These are phyloP conservation scores for Vararia minispora DNA, from an alignment of 768 basidiomycete species.

Conservation along the genomic window DNA sequence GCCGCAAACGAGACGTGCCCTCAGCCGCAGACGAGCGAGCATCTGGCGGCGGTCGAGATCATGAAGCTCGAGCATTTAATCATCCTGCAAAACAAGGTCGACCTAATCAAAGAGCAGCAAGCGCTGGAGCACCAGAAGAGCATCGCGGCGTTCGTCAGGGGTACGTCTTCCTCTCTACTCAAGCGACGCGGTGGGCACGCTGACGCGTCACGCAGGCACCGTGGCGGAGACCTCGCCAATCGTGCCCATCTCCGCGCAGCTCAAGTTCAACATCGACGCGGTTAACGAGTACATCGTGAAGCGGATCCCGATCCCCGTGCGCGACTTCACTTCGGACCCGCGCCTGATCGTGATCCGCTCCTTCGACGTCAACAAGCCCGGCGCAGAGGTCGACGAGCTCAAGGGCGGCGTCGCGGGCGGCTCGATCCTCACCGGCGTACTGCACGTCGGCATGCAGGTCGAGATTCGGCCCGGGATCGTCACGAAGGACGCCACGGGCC, in stretches of 20 bases:
- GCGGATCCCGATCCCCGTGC: constrained; percentile 86
- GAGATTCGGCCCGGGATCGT: constrained; percentile 97
- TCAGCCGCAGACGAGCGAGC: constrained; percentile 97
- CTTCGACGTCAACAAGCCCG: constrained; percentile 99
- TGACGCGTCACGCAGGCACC: constrained; percentile 53
- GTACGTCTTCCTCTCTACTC: constrained; percentile 25
- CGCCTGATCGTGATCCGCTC: constrained; percentile 97
- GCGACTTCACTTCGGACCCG: constrained; percentile 87
- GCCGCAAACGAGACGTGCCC: constrained; percentile 99
- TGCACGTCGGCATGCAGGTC: constrained; percentile 84
- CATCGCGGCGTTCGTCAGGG: constrained; percentile 92
- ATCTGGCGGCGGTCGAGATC: constrained; percentile 97
- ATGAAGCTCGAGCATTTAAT: constrained; percentile 99
- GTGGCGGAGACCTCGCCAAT: constrained; percentile 97
- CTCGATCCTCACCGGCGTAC: constrained; percentile 85
- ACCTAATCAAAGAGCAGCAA: constrained; percentile 90
- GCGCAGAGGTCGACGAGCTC: constrained; percentile 91
- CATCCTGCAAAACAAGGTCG: constrained; percentile 98
- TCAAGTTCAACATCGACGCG: constrained; percentile 98
- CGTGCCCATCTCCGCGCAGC: constrained; percentile 96
- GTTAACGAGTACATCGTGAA: constrained; percentile 98
- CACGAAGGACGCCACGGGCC: constrained; percentile 85
- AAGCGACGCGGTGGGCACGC: not conserved
- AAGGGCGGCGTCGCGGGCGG: constrained; percentile 99
- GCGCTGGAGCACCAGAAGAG: constrained; percentile 95